Conservation (phyloP, 768 basidiomycete species). For the Rhizopogon sp. region DNA sequence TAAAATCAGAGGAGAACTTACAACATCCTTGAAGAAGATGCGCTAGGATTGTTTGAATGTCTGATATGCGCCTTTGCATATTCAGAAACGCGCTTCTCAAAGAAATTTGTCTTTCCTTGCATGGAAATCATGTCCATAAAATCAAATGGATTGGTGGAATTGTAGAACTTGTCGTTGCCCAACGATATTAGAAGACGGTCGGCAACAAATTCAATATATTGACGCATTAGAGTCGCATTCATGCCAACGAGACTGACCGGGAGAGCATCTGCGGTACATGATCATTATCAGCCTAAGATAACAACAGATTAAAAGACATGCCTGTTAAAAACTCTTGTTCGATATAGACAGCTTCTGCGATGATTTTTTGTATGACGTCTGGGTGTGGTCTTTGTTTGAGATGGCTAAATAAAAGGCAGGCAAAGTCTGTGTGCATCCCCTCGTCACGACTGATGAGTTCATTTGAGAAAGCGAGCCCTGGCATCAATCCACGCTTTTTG, state of each 20-base stretch:
- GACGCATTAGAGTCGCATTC: conserved; percentile 83
- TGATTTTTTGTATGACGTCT: conserved; percentile 61
- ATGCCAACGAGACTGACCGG: conserved; percentile 87
- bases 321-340: conserved; percentile 85
- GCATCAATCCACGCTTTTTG: conserved; percentile 96
- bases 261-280: conserved; percentile 59
- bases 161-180: conserved; percentile 78
- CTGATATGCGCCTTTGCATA: conserved; percentile 67
- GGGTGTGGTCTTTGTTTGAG: conserved; percentile 79
- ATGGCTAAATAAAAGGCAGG: conserved; percentile 84
- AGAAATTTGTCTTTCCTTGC: conserved; percentile 96
- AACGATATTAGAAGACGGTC: conserved; percentile 83
- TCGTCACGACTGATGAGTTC: conserved; percentile 95
- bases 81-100: conserved; percentile 91
- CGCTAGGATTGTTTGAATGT: conserved; percentile 8
- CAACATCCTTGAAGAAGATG: not conserved
- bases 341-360: conserved; percentile 78
- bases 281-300: not conserved
- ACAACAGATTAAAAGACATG: conserved; percentile 19
- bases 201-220: conserved; percentile 89
- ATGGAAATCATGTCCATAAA: conserved; percentile 96
- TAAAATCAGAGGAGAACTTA: not conserved
- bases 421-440: conserved; percentile 96
- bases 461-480: conserved; percentile 95
- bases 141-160: conserved; percentile 78